Conservation (phyloP, 768 basidiomycete genomes). For the Coprinopsis strossmayeri region DNA sequence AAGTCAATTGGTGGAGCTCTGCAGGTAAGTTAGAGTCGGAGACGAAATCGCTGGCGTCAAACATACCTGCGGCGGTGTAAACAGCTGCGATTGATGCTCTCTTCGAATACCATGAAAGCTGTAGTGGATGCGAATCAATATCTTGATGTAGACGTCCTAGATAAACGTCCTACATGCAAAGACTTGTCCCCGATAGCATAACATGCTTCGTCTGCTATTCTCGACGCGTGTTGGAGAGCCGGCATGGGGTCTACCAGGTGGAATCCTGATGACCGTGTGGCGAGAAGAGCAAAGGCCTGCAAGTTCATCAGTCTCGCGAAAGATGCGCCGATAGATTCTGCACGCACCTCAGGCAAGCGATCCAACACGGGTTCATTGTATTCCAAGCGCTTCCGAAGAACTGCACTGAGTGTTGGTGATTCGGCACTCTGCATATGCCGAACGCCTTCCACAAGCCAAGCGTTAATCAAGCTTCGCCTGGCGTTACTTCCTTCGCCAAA, state of each 20-base stretch:
- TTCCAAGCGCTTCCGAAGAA: constrained; percentile 49
- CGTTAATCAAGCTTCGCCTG: constrained; percentile 54
- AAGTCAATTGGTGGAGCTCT: constrained; percentile 82
- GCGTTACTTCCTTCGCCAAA: constrained; percentile 70
- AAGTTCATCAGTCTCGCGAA: too few species aligned
- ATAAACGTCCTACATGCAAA: constrained; percentile 38
- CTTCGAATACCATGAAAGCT: constrained; percentile 72
- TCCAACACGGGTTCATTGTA: constrained; percentile 63
- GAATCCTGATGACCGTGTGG: constrained; percentile 41
- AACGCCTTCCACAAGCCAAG: constrained; percentile 68
- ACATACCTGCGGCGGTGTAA: constrained; percentile 64
- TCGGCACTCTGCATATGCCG: constrained; percentile 33
- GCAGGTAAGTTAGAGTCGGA: constrained; percentile 4
- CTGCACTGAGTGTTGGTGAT: constrained; percentile 35
- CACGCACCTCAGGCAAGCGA: constrained; percentile 60
- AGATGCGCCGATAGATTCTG: too few species aligned
- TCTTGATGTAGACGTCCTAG: too few species aligned
- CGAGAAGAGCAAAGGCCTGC: constrained; percentile 70
- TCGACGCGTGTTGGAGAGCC: constrained; percentile 51
- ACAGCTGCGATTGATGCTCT: constrained; percentile 59
- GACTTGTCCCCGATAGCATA: constrained; percentile 45
- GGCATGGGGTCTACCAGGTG: constrained; percentile 55
- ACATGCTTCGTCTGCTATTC: constrained; percentile 69
- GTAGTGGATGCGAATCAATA: too few species aligned
- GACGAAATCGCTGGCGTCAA: too few species aligned